A percentile compares a stretch with the other conserved stretches of the same genome.
Evolutionary conservation across 202 grass and related monocot species (phyloP).

Genomic region (Bolboschoenoplectus hybrid): DNA sequence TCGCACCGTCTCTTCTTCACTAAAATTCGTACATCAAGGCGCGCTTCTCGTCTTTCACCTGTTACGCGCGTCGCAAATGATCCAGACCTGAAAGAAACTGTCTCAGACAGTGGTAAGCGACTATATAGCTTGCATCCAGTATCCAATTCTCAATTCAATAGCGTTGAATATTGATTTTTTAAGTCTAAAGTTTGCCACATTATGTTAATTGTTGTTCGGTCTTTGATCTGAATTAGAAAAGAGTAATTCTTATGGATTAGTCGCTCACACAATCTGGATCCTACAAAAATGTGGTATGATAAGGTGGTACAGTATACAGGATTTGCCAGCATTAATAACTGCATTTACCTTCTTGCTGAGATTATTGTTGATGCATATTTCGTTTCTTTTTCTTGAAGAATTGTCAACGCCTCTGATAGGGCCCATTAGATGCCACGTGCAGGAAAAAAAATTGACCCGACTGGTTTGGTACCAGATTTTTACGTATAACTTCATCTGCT

Average conservation of each 20-base stretch:
- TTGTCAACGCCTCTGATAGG: not conserved
- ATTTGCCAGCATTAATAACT: constrained; percentile 7
- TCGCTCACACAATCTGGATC: not conserved
- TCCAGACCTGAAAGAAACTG: constrained; percentile 55
- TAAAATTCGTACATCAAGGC: constrained; percentile 43
- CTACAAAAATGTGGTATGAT: constrained; percentile 11
- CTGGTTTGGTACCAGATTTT: not conserved
- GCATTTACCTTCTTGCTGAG: not conserved
- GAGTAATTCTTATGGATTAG: not conserved
- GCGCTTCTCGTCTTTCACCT: constrained; percentile 33
- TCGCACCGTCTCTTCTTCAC: constrained; percentile 53
- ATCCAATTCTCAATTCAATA: not conserved
- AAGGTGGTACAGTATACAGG: not conserved
- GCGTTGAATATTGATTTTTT: not conserved
- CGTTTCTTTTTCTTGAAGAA: not conserved
- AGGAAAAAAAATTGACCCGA: not conserved
- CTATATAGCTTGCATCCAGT: not conserved
- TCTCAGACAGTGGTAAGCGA: constrained; percentile 58
- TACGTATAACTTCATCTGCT: not conserved
- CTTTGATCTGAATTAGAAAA: constrained; percentile 22
- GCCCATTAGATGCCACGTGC: not conserved
- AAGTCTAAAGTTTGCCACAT: constrained; percentile 5
- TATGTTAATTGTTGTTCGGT: constrained; percentile 2
- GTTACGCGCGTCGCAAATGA: constrained; percentile 72
- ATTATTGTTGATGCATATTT: not conserved